phyloP scores from a whole-genome alignment of 2,329 filamentous ascomycete genomes.

The Aureobasidium lini region DNA sequence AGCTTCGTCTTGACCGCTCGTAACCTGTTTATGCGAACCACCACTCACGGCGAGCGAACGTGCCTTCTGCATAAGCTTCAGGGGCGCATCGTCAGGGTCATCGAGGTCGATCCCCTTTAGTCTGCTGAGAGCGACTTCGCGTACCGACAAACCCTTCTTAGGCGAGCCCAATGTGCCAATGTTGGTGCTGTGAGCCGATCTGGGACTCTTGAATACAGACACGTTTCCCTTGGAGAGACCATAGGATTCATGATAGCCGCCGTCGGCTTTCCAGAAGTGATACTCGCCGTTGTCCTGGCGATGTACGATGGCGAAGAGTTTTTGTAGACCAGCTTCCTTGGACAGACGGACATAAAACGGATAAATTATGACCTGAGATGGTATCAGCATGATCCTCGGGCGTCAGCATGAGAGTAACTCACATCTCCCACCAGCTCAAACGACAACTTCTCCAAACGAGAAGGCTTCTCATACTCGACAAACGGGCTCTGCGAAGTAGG shows the following conservation, averaged over 20 bases:
- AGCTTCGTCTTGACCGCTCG: not conserved
- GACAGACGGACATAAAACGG: not conserved
- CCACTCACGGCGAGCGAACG: not conserved
- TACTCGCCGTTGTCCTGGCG: not conserved
- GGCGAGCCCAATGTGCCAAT: not conserved
- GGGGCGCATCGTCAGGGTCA: not conserved
- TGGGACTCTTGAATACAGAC: not conserved
- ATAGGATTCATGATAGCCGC: not conserved
- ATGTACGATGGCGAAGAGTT: not conserved
- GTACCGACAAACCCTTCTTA: not conserved
- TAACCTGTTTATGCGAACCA: not conserved
- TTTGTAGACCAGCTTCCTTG: not conserved
- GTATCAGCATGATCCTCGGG: not conserved
- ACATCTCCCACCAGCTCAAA: not conserved
- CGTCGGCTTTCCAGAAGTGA: not conserved
- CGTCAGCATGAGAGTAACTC: not conserved
- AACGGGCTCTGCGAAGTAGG: not conserved
- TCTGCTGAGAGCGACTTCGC: not conserved
- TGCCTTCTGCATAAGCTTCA: not conserved
- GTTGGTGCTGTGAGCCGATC: not conserved
- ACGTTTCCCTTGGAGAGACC: not conserved
- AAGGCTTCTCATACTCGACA: slow-evolving; percentile 6
- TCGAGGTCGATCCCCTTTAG: not conserved
- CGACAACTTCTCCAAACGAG: not conserved
- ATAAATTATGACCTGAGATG: not conserved